A percentile compares a stretch with the other conserved stretches of the same genome.
Evolutionary conservation across 768 basidiomycete species (phyloP).

Genomic region (Mrakia hoshinonis): DNA sequence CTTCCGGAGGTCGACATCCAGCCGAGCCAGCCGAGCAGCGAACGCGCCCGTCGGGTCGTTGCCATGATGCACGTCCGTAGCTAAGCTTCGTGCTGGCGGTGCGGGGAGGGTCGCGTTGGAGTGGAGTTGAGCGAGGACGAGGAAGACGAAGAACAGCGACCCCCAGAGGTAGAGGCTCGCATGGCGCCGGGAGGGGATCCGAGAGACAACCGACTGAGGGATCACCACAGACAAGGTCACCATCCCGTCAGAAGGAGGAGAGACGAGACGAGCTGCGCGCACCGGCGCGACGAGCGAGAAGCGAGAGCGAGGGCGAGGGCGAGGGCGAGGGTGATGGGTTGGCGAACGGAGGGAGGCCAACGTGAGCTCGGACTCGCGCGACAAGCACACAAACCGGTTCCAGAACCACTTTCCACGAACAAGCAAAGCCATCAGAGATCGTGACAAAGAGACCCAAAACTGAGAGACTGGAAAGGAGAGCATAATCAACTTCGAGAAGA

Average conservation of each 20-base stretch:
- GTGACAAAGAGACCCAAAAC: too few species aligned
- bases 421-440: too few species aligned
- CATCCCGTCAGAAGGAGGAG: not conserved
- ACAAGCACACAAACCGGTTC: too few species aligned
- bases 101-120: not conserved
- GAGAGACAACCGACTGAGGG: not conserved
- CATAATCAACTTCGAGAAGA: too few species aligned
- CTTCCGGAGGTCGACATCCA: not conserved
- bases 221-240: not conserved
- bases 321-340: not conserved
- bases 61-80: not conserved
- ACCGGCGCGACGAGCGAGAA: not conserved
- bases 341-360: too few species aligned
- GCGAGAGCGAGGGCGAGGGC: not conserved
- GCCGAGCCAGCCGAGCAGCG: not conserved
- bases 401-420: too few species aligned
- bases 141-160: not conserved
- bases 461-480: too few species aligned
- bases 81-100: not conserved
- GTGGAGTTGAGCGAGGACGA: slow-evolving; percentile 4
- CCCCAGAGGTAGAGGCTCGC: not conserved
- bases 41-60: not conserved
- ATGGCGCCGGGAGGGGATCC: slow-evolving; percentile 1
- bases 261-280: too few species aligned
- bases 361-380: too few species aligned